These are phyloP conservation scores for Auriscalpium vulgare DNA, from an alignment of 768 basidiomycete species.

Conservation along the genomic window DNA sequence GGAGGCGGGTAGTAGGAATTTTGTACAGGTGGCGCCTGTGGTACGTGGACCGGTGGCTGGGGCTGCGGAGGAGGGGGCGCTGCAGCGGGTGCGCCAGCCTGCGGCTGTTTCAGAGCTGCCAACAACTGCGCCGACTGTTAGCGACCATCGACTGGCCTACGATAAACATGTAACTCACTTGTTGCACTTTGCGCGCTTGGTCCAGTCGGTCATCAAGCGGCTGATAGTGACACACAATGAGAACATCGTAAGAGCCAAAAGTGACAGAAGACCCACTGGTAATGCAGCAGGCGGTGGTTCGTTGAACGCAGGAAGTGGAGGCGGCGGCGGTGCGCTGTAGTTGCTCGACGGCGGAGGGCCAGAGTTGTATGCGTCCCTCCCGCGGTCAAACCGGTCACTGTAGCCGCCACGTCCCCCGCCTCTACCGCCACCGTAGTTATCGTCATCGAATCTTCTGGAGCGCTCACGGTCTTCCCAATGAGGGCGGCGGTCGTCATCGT, in stretches of 20 bases:
- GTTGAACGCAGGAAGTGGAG: constrained; percentile 24
- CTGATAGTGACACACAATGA: constrained; percentile 21
- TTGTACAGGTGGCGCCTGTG: constrained; percentile 20
- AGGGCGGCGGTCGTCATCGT: constrained; percentile 12
- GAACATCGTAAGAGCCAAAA: background rate
- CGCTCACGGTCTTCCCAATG: constrained; percentile 13
- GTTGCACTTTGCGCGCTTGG: constrained; percentile 81
- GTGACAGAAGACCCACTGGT: constrained; percentile 21
- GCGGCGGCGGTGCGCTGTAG: constrained; percentile 20
- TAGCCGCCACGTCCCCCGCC: constrained; percentile 32
- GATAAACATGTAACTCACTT: constrained; percentile 28
- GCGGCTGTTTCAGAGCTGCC: constrained; percentile 73
- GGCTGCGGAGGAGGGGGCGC: constrained; percentile 27
- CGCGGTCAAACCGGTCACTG: constrained; percentile 20
- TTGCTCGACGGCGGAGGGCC: constrained; percentile 13
- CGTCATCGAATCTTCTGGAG: constrained; percentile 25
- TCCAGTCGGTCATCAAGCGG: constrained; percentile 73
- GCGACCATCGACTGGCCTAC: too few species aligned
- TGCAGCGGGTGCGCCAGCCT: constrained; percentile 29
- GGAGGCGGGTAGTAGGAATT: constrained; percentile 38
- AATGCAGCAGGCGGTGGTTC: constrained; percentile 20
- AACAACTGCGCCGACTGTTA: constrained; percentile 36
- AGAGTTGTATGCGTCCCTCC: constrained; percentile 16
- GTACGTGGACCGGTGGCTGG: constrained; percentile 15
- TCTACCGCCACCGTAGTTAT: constrained; percentile 21